These are phyloP conservation scores for Chytriomyces hyalinus DNA, from an alignment of 192 early-diverging fungal species.

Conservation along the genomic window DNA sequence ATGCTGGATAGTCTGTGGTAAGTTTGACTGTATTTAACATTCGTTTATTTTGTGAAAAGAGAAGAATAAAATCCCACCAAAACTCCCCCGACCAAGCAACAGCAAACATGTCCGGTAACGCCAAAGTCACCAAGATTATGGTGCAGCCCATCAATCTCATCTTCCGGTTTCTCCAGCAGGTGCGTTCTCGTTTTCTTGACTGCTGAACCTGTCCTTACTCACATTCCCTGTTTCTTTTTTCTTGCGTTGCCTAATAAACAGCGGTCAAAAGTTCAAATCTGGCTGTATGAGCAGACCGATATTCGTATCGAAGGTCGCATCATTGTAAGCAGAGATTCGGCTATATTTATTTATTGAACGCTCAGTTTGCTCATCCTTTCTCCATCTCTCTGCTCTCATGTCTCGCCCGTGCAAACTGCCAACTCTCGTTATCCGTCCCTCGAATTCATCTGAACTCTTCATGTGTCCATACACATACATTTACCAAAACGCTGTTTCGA, in stretches of 20 bases:
- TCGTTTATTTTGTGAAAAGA: too few relatives aligned
- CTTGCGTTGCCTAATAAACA: conserved; percentile 37
- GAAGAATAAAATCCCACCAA: neutral
- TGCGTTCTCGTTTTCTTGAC: conserved; percentile 35
- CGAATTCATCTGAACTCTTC: neutral
- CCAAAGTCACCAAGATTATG: conserved; percentile 84
- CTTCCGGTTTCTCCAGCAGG: conserved; percentile 93
- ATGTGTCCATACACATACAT: neutral
- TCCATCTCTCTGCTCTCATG: neutral
- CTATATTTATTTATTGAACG: neutral
- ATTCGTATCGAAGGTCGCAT: conserved; percentile 91
- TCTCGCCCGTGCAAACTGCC: neutral
- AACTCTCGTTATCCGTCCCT: neutral
- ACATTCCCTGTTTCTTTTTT: neutral
- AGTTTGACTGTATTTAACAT: too few relatives aligned
- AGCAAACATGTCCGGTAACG: conserved; percentile 16
- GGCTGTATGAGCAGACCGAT: conserved; percentile 89
- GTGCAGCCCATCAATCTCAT: conserved; percentile 94
- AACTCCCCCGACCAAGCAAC: neutral
- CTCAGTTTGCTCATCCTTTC: neutral
- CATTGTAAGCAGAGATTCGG: conserved; percentile 66
- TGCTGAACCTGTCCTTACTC: conserved; percentile 1
- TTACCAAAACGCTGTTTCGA: neutral
- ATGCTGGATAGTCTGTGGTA: too few relatives aligned
- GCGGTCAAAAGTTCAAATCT: conserved; percentile 90